Conservation (phyloP, 2,329 filamentous ascomycete species). For the Thelonectria blattea region DNA sequence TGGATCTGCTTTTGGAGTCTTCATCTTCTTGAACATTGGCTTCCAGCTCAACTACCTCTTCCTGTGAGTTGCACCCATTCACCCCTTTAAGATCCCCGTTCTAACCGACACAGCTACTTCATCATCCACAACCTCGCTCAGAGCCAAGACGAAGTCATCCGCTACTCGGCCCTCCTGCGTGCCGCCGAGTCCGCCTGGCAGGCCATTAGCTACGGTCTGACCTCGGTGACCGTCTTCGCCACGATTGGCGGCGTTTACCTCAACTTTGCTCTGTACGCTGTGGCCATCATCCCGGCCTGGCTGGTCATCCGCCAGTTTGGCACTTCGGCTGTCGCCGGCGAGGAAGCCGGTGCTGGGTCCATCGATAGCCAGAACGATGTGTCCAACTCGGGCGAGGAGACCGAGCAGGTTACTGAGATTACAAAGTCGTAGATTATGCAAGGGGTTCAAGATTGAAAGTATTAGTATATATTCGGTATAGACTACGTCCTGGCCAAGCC, state of each 20-base stretch:
- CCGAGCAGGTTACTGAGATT: constrained; percentile 25
- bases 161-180: constrained; percentile 70
- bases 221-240: constrained; percentile 66
- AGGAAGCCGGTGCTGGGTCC: constrained; percentile 11
- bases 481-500: not conserved
- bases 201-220: constrained; percentile 73
- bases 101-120: constrained; percentile 61
- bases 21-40: constrained; percentile 68
- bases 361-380: constrained; percentile 23
- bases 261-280: constrained; percentile 72
- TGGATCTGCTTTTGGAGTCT: constrained; percentile 69
- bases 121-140: constrained; percentile 70
- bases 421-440: constrained; percentile 17
- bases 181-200: constrained; percentile 77
- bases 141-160: constrained; percentile 67
- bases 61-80: constrained; percentile 51
- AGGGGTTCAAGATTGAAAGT: not conserved
- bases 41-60: constrained; percentile 80
- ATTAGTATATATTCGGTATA: not conserved
- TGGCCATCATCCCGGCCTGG: constrained; percentile 71
- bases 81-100: not conserved
- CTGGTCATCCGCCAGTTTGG: constrained; percentile 60
- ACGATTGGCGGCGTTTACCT: constrained; percentile 71
- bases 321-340: not conserved
- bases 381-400: constrained; percentile 32